Percentiles rank a stretch among this genome's conserved stretches.
phyloP scores from a whole-genome alignment of 768 basidiomycete species.

The Lentinula detonsa region DNA sequence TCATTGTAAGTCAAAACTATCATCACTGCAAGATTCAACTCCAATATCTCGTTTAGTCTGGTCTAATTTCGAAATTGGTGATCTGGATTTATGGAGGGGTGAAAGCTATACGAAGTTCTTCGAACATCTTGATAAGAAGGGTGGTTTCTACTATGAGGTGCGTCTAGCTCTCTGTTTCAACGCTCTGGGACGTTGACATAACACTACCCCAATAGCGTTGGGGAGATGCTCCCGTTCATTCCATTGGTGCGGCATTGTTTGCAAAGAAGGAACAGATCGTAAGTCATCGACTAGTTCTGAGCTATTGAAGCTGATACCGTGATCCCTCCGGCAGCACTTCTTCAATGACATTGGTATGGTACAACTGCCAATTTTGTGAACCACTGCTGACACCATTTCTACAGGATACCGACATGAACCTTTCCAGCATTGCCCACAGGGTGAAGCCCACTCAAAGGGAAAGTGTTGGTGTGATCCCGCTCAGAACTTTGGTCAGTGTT shows the following conservation, averaged over 20 bases:
- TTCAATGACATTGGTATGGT: slow-evolving; percentile 78
- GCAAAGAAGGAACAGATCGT: slow-evolving; percentile 80
- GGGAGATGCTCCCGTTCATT: slow-evolving; percentile 92
- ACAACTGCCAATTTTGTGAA: not conserved
- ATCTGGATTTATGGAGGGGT: slow-evolving; percentile 78
- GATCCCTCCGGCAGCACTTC: slow-evolving; percentile 52
- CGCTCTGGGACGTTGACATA: not conserved
- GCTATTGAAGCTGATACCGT: not conserved
- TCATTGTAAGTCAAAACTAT: slow-evolving; percentile 45
- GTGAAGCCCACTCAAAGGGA: slow-evolving; percentile 65
- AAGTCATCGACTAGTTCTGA: slow-evolving; percentile 9
- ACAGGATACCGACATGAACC: slow-evolving; percentile 79
- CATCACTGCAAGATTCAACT: not conserved
- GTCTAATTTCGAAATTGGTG: slow-evolving; percentile 92
- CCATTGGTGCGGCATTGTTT: slow-evolving; percentile 87
- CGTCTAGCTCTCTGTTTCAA: not conserved
- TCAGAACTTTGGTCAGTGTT: slow-evolving; percentile 64
- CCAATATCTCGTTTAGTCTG: slow-evolving; percentile 49
- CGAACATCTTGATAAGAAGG: slow-evolving; percentile 68
- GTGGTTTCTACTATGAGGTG: slow-evolving; percentile 90
- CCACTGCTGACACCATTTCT: not conserved
- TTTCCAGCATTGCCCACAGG: slow-evolving; percentile 89
- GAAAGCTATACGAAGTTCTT: slow-evolving; percentile 83
- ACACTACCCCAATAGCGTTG: slow-evolving; percentile 48
- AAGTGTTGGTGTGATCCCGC: slow-evolving; percentile 82